Evolutionary conservation across 371 early-diverging fungal genomes (phyloP).

Genomic region (Amoeboradix gromovi): DNA sequence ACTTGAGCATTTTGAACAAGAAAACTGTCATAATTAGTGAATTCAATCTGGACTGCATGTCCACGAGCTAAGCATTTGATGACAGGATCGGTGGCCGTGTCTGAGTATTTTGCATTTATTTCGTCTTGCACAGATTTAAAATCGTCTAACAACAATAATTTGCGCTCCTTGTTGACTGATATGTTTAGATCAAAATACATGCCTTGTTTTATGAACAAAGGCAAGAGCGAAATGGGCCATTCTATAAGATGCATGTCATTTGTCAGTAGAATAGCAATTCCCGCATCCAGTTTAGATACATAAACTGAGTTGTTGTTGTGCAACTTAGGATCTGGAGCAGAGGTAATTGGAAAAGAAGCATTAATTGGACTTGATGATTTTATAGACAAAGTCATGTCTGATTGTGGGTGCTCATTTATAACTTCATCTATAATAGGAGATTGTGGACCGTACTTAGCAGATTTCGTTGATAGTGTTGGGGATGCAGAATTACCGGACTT

Average conservation of each 20-base stretch:
- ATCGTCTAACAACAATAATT: not conserved
- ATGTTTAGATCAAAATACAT: not conserved
- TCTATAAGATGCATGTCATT: not conserved
- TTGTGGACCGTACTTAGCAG: no score
- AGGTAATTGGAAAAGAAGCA: not conserved
- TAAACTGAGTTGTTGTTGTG: not conserved
- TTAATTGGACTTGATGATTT: not conserved
- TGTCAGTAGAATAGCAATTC: not conserved
- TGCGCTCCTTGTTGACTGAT: not conserved
- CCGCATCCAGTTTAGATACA: not conserved
- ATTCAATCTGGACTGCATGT: not conserved
- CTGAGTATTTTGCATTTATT: not conserved
- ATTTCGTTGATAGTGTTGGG: no score
- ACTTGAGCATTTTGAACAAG: not conserved
- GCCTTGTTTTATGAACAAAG: not conserved
- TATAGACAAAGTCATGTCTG: not conserved
- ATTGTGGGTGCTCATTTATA: no score
- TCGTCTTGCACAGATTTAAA: not conserved
- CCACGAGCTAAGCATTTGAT: not conserved
- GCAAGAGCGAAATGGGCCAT: not conserved
- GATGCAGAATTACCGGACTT: no score
- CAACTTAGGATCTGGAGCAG: not conserved
- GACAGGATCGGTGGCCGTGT: not conserved
- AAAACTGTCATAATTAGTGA: not conserved
- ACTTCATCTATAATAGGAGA: no score